Evolutionary conservation across 768 basidiomycete species (phyloP), one percentile per base, ranked within the genome.

Genomic region (Trametes sanguinea): DNA sequence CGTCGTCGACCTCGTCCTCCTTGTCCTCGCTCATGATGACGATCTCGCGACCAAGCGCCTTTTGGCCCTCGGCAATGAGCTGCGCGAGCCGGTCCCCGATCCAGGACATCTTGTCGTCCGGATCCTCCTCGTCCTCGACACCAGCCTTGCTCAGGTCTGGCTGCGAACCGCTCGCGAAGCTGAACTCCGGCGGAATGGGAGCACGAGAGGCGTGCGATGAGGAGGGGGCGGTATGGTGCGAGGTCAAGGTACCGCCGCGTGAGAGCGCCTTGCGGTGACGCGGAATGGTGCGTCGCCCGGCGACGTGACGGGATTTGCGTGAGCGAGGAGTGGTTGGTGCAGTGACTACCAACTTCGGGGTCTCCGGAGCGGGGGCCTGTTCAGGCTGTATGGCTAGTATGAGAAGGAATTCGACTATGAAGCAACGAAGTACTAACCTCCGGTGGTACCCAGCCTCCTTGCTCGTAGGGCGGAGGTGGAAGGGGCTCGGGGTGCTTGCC

Each of bases 1-100:
- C 91, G 68, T 92, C 90, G 63, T 92, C 92, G 3, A 86, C 83
- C 67, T 87, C 86, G 60, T 92, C 90, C 65, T 90, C 89, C 58
- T 85, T 78, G 4, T 80, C 78, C 50, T 92, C 90, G 62, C 85
- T 86, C 82, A 86, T 84, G 4, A 92, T 84, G 8, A 94, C 91
- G 14, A 94, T 80, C 70, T 94, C 90, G n/a, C 82, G 78, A 13
- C 82, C 84, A 6, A 94, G 80, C 0, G 92, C 92, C 48, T 82
- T 85, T 70, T 89, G 86, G 14, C 92, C 92, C 67, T 94, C 85
- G 68, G 86, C 84, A 65, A 94, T 94, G 53, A 94, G 82, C 62
- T 75, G 76, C 30, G 83, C 73, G 33, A 94, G 81, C 65, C 83
- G 85, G 64, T 83, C 85, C 17, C 89, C 88, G 61, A 93, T 88